Evolutionary conservation across 2,329 filamentous ascomycete species (phyloP).

Genomic region (Fusarium redolens): DNA sequence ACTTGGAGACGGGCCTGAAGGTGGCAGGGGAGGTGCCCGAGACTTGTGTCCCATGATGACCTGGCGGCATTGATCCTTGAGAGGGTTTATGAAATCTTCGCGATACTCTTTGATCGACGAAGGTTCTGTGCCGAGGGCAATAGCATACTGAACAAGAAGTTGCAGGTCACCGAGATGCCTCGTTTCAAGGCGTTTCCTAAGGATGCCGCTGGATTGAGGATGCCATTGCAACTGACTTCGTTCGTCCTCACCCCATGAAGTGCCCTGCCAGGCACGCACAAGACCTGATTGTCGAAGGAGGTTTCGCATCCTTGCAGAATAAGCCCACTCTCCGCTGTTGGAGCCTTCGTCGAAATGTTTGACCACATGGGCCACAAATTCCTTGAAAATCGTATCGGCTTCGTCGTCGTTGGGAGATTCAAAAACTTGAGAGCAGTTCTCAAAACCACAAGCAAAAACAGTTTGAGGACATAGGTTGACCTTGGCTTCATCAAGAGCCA

Average conservation of each 20-base stretch:
- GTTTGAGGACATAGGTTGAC: constrained; percentile 59
- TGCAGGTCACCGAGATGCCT: constrained; percentile 56
- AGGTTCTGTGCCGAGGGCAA: constrained; percentile 52
- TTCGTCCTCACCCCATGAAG: constrained; percentile 50
- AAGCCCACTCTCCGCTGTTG: constrained; percentile 56
- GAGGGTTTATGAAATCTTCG: constrained; percentile 50
- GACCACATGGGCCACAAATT: constrained; percentile 60
- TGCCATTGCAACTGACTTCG: constrained; percentile 53
- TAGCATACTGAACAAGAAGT: constrained; percentile 54
- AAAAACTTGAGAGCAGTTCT: constrained; percentile 57
- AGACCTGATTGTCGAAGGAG: constrained; percentile 55
- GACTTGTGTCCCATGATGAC: constrained; percentile 51
- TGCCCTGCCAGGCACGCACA: constrained; percentile 52
- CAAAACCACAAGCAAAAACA: constrained; percentile 62
- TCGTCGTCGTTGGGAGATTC: constrained; percentile 56
- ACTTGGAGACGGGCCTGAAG: constrained; percentile 43
- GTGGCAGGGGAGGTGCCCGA: constrained; percentile 36
- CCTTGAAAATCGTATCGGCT: constrained; percentile 54
- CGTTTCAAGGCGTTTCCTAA: constrained; percentile 59
- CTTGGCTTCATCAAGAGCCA: constrained; percentile 56
- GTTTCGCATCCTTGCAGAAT: constrained; percentile 58
- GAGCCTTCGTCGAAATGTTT: constrained; percentile 60
- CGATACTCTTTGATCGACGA: constrained; percentile 45
- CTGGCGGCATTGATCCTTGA: constrained; percentile 51
- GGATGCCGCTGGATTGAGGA: constrained; percentile 54